These are phyloP conservation scores for Vinca minor DNA, from an alignment of 257 asterid genomes.

Conservation along the genomic window DNA sequence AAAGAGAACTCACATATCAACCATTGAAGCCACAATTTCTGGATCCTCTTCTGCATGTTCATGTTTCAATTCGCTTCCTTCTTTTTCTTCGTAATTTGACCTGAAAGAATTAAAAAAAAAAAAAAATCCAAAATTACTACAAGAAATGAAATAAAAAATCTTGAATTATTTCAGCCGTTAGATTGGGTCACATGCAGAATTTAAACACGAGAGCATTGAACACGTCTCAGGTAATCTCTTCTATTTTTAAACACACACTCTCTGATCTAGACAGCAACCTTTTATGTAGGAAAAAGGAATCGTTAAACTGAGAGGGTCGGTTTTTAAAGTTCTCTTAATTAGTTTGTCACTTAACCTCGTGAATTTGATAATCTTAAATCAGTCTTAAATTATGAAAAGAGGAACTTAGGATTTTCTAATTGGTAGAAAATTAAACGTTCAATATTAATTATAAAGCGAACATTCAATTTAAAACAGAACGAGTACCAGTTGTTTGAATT, in stretches of 20 bases:
- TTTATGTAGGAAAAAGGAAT: neutral
- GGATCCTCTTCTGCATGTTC: slow-evolving; percentile 62
- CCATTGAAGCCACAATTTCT: slow-evolving; percentile 58
- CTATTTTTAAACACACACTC: neutral
- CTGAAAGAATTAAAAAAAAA: slow-evolving; percentile 27
- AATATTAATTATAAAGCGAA: too few relatives aligned
- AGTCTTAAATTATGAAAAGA: neutral
- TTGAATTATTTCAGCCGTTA: neutral
- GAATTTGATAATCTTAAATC: neutral
- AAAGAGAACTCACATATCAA: slow-evolving; percentile 47
- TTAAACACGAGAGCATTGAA: neutral
- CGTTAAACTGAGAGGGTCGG: slow-evolving; percentile 1
- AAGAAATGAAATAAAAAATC: neutral
- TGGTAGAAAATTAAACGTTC: neutral
- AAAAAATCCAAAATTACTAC: neutral
- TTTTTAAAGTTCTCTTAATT: neutral
- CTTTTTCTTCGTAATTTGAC: slow-evolving; percentile 22
- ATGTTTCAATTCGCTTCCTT: slow-evolving; percentile 24
- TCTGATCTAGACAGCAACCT: slow-evolving; percentile 5
- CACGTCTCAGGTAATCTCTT: neutral
- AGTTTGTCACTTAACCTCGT: neutral
- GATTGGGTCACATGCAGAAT: neutral
- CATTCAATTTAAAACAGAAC: too few relatives aligned
- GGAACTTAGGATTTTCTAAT: neutral
- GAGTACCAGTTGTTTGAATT: neutral